Conservation (phyloP, 441 rosid species). For the Raphanus hybrid region DNA sequence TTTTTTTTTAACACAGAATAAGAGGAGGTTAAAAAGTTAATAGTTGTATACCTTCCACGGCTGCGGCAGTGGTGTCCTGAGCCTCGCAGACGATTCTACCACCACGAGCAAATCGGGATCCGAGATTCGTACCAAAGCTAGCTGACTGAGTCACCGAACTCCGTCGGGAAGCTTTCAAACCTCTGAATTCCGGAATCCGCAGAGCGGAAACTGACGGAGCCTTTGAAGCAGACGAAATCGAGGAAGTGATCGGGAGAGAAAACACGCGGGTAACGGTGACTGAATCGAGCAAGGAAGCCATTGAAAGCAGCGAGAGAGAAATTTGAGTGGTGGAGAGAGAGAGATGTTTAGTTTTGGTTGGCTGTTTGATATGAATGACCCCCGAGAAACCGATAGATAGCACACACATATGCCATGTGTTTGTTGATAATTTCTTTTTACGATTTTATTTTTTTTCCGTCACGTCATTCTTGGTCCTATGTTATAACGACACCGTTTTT, state of each 20-base stretch:
- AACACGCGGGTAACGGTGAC: constrained; percentile 48
- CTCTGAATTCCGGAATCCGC: constrained; percentile 45
- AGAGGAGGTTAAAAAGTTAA: background rate
- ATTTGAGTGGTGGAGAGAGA: constrained; percentile 28
- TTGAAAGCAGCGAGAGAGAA: constrained; percentile 33
- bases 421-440: background rate
- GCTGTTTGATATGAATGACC: constrained; percentile 16
- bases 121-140: constrained; percentile 30
- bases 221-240: constrained; percentile 30
- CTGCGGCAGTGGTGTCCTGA: constrained; percentile 72
- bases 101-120: constrained; percentile 42
- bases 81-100: constrained; percentile 66
- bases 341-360: background rate
- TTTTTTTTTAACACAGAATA: background rate
- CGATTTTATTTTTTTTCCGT: background rate
- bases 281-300: constrained; percentile 68
- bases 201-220: constrained; percentile 42
- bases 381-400: constrained; percentile 1
- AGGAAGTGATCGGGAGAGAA: constrained; percentile 30
- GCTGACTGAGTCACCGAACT: constrained; percentile 40
- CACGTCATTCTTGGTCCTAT: background rate
- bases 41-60: constrained; percentile 61
- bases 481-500: background rate
- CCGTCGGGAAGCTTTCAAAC: constrained; percentile 53
- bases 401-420: constrained; percentile 26